Percentiles rank a stretch among this genome's conserved stretches.
phyloP scores from a whole-genome alignment of 257 asterid genomes.

The Capsicum chinense region DNA sequence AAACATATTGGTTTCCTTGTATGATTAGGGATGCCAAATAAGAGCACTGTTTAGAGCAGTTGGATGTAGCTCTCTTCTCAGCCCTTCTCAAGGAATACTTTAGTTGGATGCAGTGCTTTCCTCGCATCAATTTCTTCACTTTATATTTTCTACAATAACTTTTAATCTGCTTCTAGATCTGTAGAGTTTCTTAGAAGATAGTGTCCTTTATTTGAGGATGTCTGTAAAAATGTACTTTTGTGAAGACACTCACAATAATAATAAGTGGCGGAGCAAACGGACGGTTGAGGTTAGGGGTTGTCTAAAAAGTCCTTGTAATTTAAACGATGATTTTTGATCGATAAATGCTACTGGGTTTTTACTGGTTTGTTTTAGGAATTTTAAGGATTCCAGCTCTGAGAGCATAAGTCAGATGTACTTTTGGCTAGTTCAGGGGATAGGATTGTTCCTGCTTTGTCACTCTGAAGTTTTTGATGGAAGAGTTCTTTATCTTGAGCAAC shows the following conservation, averaged over 20 bases:
- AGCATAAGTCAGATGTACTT: background rate
- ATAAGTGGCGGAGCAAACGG: background rate
- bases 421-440: slow-evolving; percentile 9
- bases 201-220: background rate
- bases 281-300: background rate
- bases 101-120: background rate
- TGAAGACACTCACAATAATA: background rate
- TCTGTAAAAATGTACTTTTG: background rate
- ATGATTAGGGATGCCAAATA: background rate
- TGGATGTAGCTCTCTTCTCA: background rate
- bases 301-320: background rate
- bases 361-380: background rate
- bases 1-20: too few relatives aligned
- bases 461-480: background rate
- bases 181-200: background rate
- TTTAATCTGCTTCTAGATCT: background rate
- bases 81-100: background rate
- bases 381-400: background rate
- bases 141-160: too few relatives aligned
- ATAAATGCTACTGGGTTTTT: background rate
- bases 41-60: background rate
- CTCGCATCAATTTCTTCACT: background rate
- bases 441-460: background rate
- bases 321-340: background rate
- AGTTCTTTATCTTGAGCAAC: background rate